A percentile compares a stretch with the other conserved stretches of the same genome.
Evolutionary conservation across 2,329 filamentous ascomycete genomes (phyloP).

Genomic region (Berkeleyomyces rouxiae): DNA sequence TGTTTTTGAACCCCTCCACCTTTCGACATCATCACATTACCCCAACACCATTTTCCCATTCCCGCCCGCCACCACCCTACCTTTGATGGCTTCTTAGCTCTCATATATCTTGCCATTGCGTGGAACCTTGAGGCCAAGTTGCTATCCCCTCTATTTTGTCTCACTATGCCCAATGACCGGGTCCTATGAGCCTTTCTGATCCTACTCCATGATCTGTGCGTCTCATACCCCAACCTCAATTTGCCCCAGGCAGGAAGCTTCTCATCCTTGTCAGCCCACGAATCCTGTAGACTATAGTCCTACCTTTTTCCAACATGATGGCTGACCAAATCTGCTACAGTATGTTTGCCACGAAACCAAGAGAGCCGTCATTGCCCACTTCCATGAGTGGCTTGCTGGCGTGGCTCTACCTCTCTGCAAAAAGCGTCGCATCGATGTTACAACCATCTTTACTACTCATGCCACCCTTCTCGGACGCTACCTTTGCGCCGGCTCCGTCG

Average conservation of each 20-base stretch:
- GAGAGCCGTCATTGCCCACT: constrained; percentile 88
- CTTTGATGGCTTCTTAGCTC: background rate
- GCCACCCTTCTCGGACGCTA: constrained; percentile 83
- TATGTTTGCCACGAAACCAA: constrained; percentile 87
- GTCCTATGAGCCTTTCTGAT: constrained; percentile 8
- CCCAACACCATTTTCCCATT: background rate
- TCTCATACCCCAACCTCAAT: constrained; percentile 5
- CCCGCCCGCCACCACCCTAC: background rate
- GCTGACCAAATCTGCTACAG: constrained; percentile 27
- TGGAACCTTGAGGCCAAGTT: background rate
- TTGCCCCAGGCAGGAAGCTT: constrained; percentile 2
- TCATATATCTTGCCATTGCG: background rate
- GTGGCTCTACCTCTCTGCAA: constrained; percentile 84
- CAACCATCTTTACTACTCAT: constrained; percentile 97
- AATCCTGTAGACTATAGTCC: background rate
- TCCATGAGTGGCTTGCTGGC: constrained; percentile 96
- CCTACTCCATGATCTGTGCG: constrained; percentile 7
- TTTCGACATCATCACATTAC: background rate
- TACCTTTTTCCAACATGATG: background rate
- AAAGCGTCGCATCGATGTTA: constrained; percentile 87
- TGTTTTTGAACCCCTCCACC: background rate
- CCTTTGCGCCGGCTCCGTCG: constrained; percentile 89
- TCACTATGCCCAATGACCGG: background rate
- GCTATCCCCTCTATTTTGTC: constrained; percentile 1
- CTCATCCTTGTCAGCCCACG: constrained; percentile 12